A percentile compares a stretch with the other conserved stretches of the same genome.
These are phyloP conservation scores for Akanthomyces lecanii DNA, from an alignment of 2,329 filamentous ascomycete species.

Conservation along the genomic window DNA sequence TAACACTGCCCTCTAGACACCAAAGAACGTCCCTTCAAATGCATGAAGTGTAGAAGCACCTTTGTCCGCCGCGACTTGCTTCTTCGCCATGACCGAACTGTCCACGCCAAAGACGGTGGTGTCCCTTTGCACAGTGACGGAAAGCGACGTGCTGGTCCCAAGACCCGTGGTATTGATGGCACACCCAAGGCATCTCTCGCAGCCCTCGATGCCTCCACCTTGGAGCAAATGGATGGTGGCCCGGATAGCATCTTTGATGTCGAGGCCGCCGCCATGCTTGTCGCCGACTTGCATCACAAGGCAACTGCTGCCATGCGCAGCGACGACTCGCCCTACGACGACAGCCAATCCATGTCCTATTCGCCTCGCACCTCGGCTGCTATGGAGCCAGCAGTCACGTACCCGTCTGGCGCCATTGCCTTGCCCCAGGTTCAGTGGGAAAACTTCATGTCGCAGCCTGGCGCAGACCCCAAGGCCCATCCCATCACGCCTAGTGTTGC, in stretches of 20 bases:
- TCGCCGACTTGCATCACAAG: constrained; percentile 97
- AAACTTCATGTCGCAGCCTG: constrained; percentile 69
- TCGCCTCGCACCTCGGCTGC: constrained; percentile 66
- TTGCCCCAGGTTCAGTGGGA: constrained; percentile 91
- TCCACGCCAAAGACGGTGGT: constrained; percentile 96
- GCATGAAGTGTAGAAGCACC: constrained; percentile 94
- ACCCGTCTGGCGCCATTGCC: constrained; percentile 73
- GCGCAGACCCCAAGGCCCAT: constrained; percentile 69
- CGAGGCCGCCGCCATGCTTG: constrained; percentile 96
- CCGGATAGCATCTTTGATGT: constrained; percentile 91
- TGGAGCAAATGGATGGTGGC: constrained; percentile 90
- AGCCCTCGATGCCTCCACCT: constrained; percentile 76
- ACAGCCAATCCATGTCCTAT: constrained; percentile 62
- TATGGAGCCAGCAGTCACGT: constrained; percentile 74
- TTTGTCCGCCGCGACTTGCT: constrained; percentile 97
- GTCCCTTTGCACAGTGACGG: constrained; percentile 90
- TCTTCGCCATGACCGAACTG: constrained; percentile 93
- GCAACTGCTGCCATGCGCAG: constrained; percentile 66
- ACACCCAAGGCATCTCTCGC: constrained; percentile 70
- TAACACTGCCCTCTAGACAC: constrained; percentile 61
- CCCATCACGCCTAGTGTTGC: constrained; percentile 64
- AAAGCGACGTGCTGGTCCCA: constrained; percentile 74
- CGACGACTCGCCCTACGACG: constrained; percentile 53
- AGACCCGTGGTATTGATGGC: constrained; percentile 58
- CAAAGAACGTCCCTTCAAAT: constrained; percentile 98